phyloP scores from a whole-genome alignment of 495 filamentous ascomycete genomes.

The Penicillium bovifimosum region DNA sequence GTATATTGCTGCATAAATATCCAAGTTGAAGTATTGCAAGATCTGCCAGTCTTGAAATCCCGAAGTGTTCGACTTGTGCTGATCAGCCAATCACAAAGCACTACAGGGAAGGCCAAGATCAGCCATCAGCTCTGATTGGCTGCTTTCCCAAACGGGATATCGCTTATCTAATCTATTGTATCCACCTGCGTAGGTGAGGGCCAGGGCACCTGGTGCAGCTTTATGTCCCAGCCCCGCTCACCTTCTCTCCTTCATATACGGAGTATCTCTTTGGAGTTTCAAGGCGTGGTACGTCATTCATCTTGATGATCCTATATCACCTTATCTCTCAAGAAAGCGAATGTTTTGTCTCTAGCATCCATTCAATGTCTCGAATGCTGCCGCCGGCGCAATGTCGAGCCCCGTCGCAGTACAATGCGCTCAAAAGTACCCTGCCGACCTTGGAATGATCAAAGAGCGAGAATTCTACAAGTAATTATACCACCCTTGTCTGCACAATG shows the following conservation, averaged over 20 bases:
- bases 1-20: too few relatives aligned
- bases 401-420: background rate
- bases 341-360: background rate
- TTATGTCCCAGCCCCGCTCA: background rate
- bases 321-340: background rate
- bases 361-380: background rate
- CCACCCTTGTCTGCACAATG: background rate
- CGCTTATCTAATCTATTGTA: background rate
- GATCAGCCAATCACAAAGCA: background rate
- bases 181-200: too few relatives aligned
- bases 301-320: background rate
- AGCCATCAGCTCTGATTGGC: background rate
- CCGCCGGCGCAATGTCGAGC: slow-evolving; percentile 3
- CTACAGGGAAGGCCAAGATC: background rate
- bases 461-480: slow-evolving; percentile 23
- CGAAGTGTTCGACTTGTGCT: too few relatives aligned
- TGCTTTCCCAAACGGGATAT: background rate
- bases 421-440: slow-evolving; percentile 1
- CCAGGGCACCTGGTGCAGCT: background rate
- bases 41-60: too few relatives aligned
- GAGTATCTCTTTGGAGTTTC: background rate
- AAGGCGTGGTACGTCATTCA: background rate
- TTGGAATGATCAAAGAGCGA: slow-evolving; percentile 14
- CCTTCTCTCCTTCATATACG: background rate
- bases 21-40: too few relatives aligned